Evolutionary conservation across 2,329 filamentous ascomycete genomes (phyloP).

Genomic region (Xylaria arbuscula): DNA sequence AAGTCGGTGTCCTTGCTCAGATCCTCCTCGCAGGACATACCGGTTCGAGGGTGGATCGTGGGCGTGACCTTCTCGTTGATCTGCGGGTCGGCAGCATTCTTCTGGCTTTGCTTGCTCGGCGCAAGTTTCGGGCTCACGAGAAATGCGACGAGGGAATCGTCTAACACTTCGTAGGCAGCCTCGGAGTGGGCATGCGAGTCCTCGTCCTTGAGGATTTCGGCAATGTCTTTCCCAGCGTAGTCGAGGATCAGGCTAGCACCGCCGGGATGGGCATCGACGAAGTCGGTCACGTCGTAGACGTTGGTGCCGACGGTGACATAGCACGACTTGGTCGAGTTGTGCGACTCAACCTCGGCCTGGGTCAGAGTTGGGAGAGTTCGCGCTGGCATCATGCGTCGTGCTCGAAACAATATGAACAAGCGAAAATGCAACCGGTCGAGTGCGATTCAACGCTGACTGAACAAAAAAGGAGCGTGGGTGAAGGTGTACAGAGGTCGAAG

Average conservation of each 20-base stretch:
- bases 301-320: constrained; percentile 91
- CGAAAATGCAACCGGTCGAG: background rate
- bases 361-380: constrained; percentile 86
- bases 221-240: constrained; percentile 88
- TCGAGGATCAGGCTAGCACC: constrained; percentile 89
- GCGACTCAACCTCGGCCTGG: constrained; percentile 80
- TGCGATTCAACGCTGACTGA: background rate
- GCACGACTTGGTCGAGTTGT: constrained; percentile 84
- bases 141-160: constrained; percentile 87
- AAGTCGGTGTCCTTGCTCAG: constrained; percentile 86
- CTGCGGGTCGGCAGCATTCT: constrained; percentile 50
- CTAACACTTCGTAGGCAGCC: constrained; percentile 93
- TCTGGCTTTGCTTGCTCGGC: constrained; percentile 51
- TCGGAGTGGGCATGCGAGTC: constrained; percentile 88
- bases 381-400: constrained; percentile 72
- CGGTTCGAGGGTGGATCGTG: constrained; percentile 72
- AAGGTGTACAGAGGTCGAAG: background rate
- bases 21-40: constrained; percentile 90
- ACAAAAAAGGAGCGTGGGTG: constrained; percentile 8
- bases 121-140: constrained; percentile 69
- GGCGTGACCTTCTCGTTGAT: constrained; percentile 50
- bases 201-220: constrained; percentile 83
- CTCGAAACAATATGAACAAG: background rate
- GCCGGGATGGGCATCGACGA: constrained; percentile 90
- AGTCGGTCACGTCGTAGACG: constrained; percentile 95